Conservation (phyloP, 768 basidiomycete species). For the Calocera viscosa region DNA sequence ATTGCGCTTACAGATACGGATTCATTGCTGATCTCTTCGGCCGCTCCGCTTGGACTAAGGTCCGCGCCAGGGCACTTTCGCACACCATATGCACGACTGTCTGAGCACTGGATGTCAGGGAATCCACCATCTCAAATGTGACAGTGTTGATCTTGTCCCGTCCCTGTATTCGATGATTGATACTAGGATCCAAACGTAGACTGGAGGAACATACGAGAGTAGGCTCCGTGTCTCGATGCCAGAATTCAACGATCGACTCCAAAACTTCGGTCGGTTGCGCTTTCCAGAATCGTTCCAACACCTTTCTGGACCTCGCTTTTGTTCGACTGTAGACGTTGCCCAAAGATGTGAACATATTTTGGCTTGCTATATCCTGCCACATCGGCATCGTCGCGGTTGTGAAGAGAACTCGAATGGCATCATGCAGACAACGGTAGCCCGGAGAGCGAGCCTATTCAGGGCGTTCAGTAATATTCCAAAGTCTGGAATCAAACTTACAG, state of each 20-base stretch:
- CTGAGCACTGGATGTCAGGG: conserved; percentile 72
- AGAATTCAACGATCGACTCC: conserved; percentile 71
- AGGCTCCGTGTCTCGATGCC: conserved; percentile 39
- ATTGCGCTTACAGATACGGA: conserved; percentile 47
- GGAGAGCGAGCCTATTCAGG: conserved; percentile 60
- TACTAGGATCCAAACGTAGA: background rate
- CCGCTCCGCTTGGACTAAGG: conserved; percentile 44
- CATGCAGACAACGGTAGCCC: conserved; percentile 64
- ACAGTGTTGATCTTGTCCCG: conserved; percentile 26
- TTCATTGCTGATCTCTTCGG: conserved; percentile 49
- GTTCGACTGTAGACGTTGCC: conserved; percentile 59
- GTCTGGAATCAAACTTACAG: conserved; percentile 6
- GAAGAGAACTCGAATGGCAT: conserved; percentile 67
- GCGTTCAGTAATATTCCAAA: conserved; percentile 23
- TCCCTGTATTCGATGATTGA: conserved; percentile 12
- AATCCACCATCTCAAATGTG: conserved; percentile 72
- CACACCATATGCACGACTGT: conserved; percentile 79
- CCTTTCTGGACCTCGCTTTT: conserved; percentile 57
- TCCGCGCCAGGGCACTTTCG: conserved; percentile 60
- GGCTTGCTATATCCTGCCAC: background rate
- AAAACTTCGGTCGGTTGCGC: conserved; percentile 68
- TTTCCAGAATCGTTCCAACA: conserved; percentile 76
- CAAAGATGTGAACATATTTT: conserved; percentile 31
- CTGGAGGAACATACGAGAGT: conserved; percentile 31
- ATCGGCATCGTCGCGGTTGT: conserved; percentile 48